Base-by-base conservation (phyloP, 768 basidiomycete species). In the Suillus ampliporus region DNA sequence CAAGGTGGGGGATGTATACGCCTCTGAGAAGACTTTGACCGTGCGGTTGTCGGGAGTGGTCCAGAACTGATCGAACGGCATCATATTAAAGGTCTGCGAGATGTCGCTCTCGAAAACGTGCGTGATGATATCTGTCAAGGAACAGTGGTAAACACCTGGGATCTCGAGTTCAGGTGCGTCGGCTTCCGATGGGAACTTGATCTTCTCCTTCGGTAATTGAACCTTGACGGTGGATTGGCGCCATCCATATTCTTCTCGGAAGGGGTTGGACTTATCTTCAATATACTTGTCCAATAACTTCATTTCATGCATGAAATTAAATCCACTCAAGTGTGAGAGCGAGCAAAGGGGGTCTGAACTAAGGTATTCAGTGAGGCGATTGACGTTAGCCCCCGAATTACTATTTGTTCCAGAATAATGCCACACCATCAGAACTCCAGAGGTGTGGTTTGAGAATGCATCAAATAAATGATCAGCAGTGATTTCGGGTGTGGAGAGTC, bases 401-500 rank as follows among this genome's bases (percentile, higher is more conserved):
- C 11, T 70, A 71, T 1, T 60, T 31, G 0, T 71, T 64, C 11
- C 69, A 21, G 40, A 14, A 17, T 58, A 48, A 19, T 58, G 57
- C 57, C 57, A 58, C 1, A 2, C 38, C 40, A 58, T 58, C 13
- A 58, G 11, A 23, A 58, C 28, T 13, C 57, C 40, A 5, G 35
- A 47, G 4, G 35, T 58, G 17, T 35, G 26, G 57, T 75, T 76
- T 1, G 58, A 41, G 37, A 74, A 76, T 0, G 69, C 73, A n/a
- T 21, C 21, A 26, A 40, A 64, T 4, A 61, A 43, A 7, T 37
- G 35, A 11, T 19, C 28, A 3, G 59, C 35, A 9, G 5, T 31
- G 10, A 61, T 23, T 17, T 21, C 23, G 19, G 56, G 35, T n/a
- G 21, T 34, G 23, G 37, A 23, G 19, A 37, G 21, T 7, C 38